Evolutionary conservation across 225 moss, liverwort and hornwort genomes (phyloP).

Genomic region (Physcomitrium patens): DNA sequence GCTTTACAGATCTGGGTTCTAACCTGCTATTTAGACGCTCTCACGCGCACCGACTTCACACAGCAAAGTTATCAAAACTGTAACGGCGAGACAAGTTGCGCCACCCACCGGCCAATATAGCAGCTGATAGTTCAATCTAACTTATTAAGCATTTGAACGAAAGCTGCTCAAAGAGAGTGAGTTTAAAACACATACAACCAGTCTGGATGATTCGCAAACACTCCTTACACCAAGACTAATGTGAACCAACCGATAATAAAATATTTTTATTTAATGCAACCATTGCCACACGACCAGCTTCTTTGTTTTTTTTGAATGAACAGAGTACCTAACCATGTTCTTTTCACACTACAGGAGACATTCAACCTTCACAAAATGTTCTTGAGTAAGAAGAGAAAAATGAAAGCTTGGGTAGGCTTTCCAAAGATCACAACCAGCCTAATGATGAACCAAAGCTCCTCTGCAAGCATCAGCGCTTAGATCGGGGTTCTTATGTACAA

Average conservation of each 20-base stretch:
- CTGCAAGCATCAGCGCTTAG: neutral
- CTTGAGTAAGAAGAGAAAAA: neutral
- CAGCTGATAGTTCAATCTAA: no score
- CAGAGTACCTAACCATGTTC: neutral
- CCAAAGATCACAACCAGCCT: conserved; percentile 9
- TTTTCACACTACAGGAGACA: conserved; percentile 7
- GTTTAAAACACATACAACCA: no score
- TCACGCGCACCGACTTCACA: no score
- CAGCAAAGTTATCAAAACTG: no score
- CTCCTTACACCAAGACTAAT: no score
- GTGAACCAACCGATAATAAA: no score
- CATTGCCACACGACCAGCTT: neutral
- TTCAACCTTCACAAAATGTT: conserved; percentile 28
- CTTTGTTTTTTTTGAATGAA: conserved; percentile 1
- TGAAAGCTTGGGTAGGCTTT: neutral
- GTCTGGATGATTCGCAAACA: no score
- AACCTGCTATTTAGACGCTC: no score
- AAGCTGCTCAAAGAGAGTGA: neutral
- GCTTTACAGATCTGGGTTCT: no score
- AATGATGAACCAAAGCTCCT: conserved; percentile 13
- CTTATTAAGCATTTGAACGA: neutral
- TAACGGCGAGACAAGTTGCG: no score
- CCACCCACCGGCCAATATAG: no score
- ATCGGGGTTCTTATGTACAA: conserved; percentile 23
- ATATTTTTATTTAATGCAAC: conserved; percentile 8